Evolutionary conservation across 2,329 filamentous ascomycete genomes (phyloP), one percentile per base, ranked within the genome.

Genomic region (Pseudogymnoascus pannorum): DNA sequence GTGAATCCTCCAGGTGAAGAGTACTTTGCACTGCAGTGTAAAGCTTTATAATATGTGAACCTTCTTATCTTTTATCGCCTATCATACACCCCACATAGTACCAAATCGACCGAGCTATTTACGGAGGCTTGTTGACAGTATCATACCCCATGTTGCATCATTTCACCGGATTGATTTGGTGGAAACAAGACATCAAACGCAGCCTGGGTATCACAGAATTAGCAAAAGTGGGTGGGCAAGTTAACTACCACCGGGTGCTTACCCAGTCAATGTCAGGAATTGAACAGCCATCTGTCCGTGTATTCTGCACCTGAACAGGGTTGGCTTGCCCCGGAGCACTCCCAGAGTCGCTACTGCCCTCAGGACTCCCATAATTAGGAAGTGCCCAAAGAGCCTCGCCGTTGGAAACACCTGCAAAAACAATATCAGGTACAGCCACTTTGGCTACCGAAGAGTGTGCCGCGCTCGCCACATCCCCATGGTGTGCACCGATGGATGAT

Each of bases 221-320:
- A 11, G 35, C 9, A 42, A 26, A 11, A 63, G 20, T n/a, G 33
- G 12, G 8, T 8, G 20, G n/a, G 18, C 1, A 54, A 31, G n/a
- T 54, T 9, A 54, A 54, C 48, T 20, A 26, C 11, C 48, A 9
- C 33, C 6, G 26, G 58, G 38, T 20, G 77, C 83, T 75, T 73
- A 87, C 85, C 86, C 85, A 88, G 66, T 89, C 85, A 65, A 88
- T 83, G 61, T 83, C 82, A 40, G 84, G 73, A 72, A 79, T 76
- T 36, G 75, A 66, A 64, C 73, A 72, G 64, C 67, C 72, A 12
- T 62, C 63, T 22, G 66, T 67, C n/a, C 61, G 38, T 35, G 48
- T 20, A 20, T 31, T 33, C 26, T 20, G n/a, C 26, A 31, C 18
- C 20, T 31, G 48, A 33, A 33, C 48, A 33, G 48, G 48, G 48